Percentiles rank a stretch among this genome's conserved stretches.
These are phyloP conservation scores for Penicillium sp. DNA, from an alignment of 2,329 filamentous ascomycete genomes.

Conservation along the genomic window DNA sequence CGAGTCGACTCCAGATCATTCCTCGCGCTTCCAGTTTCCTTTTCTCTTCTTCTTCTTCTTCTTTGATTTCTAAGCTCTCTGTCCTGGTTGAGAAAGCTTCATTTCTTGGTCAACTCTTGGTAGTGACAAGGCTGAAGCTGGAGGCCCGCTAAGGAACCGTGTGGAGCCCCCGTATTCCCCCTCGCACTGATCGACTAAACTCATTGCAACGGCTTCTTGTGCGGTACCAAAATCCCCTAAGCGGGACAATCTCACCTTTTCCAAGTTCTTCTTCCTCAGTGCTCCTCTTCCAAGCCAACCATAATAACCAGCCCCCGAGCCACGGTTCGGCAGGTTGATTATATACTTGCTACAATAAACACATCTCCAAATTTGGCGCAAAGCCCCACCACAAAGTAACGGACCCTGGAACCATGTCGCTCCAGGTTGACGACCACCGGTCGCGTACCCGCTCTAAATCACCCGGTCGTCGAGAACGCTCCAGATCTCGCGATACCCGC, in stretches of 20 bases:
- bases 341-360: constrained; percentile 16
- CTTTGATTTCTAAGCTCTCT: not conserved
- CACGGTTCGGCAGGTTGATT: not conserved
- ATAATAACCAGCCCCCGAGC: not conserved
- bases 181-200: not conserved
- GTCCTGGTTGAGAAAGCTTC: not conserved
- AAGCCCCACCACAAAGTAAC: not conserved
- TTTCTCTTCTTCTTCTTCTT: not conserved
- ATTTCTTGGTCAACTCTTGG: not conserved
- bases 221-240: not conserved
- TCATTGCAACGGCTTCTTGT: not conserved
- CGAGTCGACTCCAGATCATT: not conserved
- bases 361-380: constrained; percentile 13
- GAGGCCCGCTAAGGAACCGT: too few species aligned
- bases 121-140: not conserved
- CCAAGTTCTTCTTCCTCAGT: not conserved
- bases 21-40: not conserved
- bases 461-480: constrained; percentile 43
- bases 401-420: constrained; percentile 30
- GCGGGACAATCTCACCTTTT: not conserved
- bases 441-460: constrained; percentile 48
- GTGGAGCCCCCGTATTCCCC: not conserved
- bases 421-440: constrained; percentile 43
- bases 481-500: constrained; percentile 44
- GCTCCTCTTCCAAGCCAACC: not conserved